These are phyloP conservation scores for Fraxinus quadrangulata DNA, from an alignment of 257 asterid genomes.

Conservation along the genomic window DNA sequence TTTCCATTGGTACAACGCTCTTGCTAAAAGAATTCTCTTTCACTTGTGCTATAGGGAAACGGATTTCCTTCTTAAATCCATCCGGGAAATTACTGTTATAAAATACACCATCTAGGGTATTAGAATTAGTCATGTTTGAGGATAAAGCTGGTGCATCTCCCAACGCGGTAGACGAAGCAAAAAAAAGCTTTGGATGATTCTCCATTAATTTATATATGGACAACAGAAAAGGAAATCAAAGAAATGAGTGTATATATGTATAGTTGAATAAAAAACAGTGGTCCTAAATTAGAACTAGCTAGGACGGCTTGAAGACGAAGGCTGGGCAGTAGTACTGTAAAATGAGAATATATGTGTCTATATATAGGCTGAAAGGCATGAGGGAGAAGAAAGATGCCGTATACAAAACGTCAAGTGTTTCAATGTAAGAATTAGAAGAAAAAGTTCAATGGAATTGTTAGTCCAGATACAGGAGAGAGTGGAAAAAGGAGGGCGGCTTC, in stretches of 20 bases:
- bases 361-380: no score
- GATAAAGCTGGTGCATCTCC: background rate
- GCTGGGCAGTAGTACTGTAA: no score
- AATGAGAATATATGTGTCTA: no score
- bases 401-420: background rate
- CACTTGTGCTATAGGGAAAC: background rate
- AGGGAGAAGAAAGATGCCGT: background rate
- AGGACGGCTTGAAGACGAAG: no score
- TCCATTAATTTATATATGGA: slow-evolving; percentile 23
- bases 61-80: slow-evolving; percentile 26
- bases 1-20: background rate
- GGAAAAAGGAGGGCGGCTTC: slow-evolving; percentile 36
- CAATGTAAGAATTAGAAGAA: background rate
- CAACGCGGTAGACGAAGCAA: background rate
- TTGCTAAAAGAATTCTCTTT: background rate
- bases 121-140: slow-evolving; percentile 14
- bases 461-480: slow-evolving; percentile 34
- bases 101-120: background rate
- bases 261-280: no score
- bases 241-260: no score
- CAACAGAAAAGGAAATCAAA: no score
- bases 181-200: slow-evolving; percentile 10
- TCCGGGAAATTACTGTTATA: slow-evolving; percentile 14
- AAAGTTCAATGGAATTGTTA: background rate
- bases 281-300: no score